These are phyloP conservation scores for Casaregolazyma lundiana DNA, from an alignment of 1,139 yeast genomes.

Conservation along the genomic window DNA sequence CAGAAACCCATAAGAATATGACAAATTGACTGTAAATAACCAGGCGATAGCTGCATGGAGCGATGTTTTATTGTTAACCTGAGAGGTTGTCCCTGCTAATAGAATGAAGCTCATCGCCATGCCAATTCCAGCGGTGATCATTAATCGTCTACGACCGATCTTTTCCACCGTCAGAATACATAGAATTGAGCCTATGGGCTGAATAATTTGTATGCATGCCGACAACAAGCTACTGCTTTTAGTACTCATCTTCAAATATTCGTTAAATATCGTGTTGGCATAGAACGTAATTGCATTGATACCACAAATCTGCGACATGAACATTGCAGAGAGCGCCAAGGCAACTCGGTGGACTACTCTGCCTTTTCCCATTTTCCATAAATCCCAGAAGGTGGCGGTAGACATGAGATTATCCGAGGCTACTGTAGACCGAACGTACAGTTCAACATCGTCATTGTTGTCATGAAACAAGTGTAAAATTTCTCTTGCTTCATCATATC, in stretches of 20 bases:
- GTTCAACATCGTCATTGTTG: constrained; percentile 27
- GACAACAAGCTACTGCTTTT: constrained; percentile 37
- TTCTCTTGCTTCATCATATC: constrained; percentile 44
- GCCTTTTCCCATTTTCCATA: constrained; percentile 37
- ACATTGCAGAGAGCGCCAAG: constrained; percentile 46
- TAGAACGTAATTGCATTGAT: constrained; percentile 51
- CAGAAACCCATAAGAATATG: constrained; percentile 22
- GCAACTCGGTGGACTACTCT: constrained; percentile 45
- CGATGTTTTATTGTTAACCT: constrained; percentile 17
- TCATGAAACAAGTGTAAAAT: constrained; percentile 38
- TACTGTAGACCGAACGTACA: constrained; percentile 25
- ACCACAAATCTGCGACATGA: constrained; percentile 69
- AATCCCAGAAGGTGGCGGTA: constrained; percentile 16
- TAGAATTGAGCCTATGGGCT: constrained; percentile 20
- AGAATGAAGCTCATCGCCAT: constrained; percentile 20
- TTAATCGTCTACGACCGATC: constrained; percentile 17
- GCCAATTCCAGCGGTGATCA: constrained; percentile 14
- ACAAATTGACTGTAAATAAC: constrained; percentile 21
- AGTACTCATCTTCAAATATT: constrained; percentile 39
- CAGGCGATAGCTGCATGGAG: constrained; percentile 24
- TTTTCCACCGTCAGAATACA: constrained; percentile 21
- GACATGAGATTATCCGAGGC: constrained; percentile 20
- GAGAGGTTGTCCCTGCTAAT: constrained; percentile 23
- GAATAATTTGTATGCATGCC: constrained; percentile 41
- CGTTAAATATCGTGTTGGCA: constrained; percentile 40